A percentile compares a stretch with the other conserved stretches of the same genome.
Evolutionary conservation across 2,329 filamentous ascomycete species (phyloP).

Genomic region (Corniculantispora saksenae): DNA sequence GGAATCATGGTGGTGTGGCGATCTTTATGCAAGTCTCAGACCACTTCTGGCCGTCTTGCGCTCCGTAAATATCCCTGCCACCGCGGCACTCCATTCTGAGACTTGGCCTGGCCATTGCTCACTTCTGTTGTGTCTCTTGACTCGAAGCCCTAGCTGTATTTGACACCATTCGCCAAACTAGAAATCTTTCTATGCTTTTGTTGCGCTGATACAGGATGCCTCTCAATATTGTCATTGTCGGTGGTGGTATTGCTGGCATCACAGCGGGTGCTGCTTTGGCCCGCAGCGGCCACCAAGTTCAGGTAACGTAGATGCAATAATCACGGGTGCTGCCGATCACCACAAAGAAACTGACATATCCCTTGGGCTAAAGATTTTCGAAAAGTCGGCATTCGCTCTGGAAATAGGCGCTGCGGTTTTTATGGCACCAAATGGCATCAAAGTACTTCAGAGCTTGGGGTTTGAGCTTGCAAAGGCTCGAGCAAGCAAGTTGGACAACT

Average conservation of each 20-base stretch:
- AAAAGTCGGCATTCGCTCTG: constrained; percentile 8
- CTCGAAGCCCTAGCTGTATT: neutral
- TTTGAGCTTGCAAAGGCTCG: constrained; percentile 15
- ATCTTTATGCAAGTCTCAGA: too few species aligned
- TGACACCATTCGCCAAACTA: neutral
- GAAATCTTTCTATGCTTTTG: neutral
- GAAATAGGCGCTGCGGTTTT: constrained; percentile 19
- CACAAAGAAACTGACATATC: neutral
- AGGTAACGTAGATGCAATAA: neutral
- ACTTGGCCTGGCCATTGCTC: too few species aligned
- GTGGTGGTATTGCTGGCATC: constrained; percentile 15
- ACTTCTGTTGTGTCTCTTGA: too few species aligned
- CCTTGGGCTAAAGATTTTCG: neutral
- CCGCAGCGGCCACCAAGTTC: constrained; percentile 2
- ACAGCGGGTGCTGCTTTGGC: constrained; percentile 10
- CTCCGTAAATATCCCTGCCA: too few species aligned
- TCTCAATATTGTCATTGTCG: neutral
- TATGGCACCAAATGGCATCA: constrained; percentile 16
- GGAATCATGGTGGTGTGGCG: too few species aligned
- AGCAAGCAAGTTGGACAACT: constrained; percentile 5
- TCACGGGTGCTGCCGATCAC: neutral
- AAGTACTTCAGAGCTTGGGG: constrained; percentile 1
- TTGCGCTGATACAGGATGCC: neutral
- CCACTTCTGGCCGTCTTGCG: too few species aligned
- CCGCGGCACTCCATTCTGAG: too few species aligned